phyloP scores from a whole-genome alignment of 352 stramenopile genomes.

The Lagenidium giganteum region DNA sequence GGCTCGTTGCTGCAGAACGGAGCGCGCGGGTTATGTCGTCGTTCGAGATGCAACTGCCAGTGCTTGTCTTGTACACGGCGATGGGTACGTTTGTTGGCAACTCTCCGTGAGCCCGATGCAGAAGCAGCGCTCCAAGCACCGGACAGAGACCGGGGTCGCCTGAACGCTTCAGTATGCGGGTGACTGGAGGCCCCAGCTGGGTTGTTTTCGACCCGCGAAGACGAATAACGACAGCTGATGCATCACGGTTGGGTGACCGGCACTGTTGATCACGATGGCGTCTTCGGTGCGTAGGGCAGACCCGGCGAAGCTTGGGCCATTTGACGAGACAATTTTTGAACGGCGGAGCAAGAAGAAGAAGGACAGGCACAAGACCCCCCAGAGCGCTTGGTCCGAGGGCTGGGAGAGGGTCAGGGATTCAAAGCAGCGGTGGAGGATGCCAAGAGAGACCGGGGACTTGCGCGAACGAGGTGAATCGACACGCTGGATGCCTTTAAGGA shows the following conservation, averaged over 20 bases:
- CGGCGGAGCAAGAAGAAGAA: slow-evolving; percentile 8
- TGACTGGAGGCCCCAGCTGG: neutral
- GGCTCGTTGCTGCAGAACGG: too few species aligned
- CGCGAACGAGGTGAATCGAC: neutral
- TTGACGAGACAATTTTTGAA: neutral
- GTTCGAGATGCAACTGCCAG: too few species aligned
- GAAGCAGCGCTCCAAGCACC: too few species aligned
- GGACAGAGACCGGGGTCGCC: too few species aligned
- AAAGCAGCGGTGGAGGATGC: neutral
- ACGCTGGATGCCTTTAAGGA: slow-evolving; percentile 1
- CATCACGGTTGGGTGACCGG: too few species aligned
- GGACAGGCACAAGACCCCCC: slow-evolving; percentile 7
- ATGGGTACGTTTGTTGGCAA: too few species aligned
- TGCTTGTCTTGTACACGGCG: too few species aligned
- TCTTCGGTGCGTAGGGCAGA: neutral
- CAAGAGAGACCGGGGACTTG: slow-evolving; percentile 1
- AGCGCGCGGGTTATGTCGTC: too few species aligned
- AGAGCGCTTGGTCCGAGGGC: neutral
- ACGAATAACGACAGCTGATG: neutral
- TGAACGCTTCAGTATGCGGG: neutral
- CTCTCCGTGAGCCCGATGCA: too few species aligned
- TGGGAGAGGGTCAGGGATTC: neutral
- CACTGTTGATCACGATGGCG: neutral
- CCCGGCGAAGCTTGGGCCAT: neutral
- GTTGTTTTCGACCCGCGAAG: slow-evolving; percentile 3